These are phyloP conservation scores for Stagonosporopsis tanaceti DNA, from an alignment of 2,329 filamentous ascomycete species.

Conservation along the genomic window DNA sequence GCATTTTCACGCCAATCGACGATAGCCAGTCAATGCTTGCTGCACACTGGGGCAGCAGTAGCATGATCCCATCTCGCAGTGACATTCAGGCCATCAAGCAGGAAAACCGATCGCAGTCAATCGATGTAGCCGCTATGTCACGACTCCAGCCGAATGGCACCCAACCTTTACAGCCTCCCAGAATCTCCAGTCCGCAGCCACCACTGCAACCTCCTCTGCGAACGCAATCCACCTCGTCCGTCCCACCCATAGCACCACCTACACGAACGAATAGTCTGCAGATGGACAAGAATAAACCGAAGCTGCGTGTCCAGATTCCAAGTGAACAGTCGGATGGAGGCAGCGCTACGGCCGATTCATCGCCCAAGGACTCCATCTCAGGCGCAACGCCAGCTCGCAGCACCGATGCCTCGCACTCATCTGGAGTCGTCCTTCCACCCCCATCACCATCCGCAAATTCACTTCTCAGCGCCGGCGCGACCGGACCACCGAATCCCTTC, in stretches of 20 bases:
- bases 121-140: conserved; percentile 66
- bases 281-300: conserved; percentile 74
- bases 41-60: conserved; percentile 72
- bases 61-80: conserved; percentile 56
- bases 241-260: conserved; percentile 75
- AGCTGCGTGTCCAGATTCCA: conserved; percentile 92
- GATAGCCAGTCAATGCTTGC: conserved; percentile 88
- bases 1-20: conserved; percentile 97
- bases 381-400: conserved; percentile 65
- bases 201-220: conserved; percentile 57
- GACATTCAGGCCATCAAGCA: conserved; percentile 56
- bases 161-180: conserved; percentile 61
- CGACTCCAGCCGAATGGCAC: conserved; percentile 54
- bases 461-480: conserved; percentile 87
- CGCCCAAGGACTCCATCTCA: conserved; percentile 67
- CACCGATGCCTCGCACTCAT: conserved; percentile 66
- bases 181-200: conserved; percentile 39
- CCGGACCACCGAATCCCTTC: conserved; percentile 94
- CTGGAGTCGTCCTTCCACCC: conserved; percentile 83
- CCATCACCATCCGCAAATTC: conserved; percentile 89
- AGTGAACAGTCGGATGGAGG: conserved; percentile 85
- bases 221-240: conserved; percentile 66
- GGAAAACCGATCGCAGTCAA: conserved; percentile 67
- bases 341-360: conserved; percentile 76
- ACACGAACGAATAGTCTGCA: conserved; percentile 75